Conservation (phyloP, 306 rosid genomes). For the Inga oerstediana region DNA sequence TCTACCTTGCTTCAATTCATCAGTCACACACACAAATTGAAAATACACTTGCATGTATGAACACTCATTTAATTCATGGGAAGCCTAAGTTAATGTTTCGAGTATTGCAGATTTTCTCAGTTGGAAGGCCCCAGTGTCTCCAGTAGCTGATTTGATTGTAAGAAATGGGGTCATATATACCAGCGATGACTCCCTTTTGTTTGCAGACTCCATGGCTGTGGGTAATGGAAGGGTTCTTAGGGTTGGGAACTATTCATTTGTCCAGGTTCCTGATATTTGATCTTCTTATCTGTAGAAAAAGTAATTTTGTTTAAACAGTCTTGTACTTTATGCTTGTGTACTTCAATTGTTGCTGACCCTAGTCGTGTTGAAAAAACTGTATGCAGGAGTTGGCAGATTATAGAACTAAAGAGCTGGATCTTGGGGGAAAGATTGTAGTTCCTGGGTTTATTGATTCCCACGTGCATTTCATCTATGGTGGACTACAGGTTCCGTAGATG, state of each 20-base stretch:
- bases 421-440: conserved; percentile 75
- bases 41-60: background rate
- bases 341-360: conserved; percentile 15
- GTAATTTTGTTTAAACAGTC: background rate
- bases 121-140: conserved; percentile 28
- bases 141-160: conserved; percentile 60
- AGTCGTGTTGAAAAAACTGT: conserved; percentile 8
- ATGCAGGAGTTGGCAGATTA: conserved; percentile 68
- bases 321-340: conserved; percentile 1
- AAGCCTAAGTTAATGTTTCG: background rate
- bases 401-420: conserved; percentile 65
- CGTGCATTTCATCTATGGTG: conserved; percentile 70
- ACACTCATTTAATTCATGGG: background rate
- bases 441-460: conserved; percentile 94
- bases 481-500: conserved; percentile 63
- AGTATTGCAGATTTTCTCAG: conserved; percentile 32
- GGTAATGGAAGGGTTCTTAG: conserved; percentile 68
- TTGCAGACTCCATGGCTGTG: conserved; percentile 78
- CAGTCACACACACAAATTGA: background rate
- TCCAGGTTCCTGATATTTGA: conserved; percentile 49
- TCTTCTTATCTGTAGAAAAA: background rate
- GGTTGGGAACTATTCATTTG: conserved; percentile 60
- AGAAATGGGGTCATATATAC: conserved; percentile 70
- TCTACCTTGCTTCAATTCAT: background rate
- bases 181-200: conserved; percentile 70